Evolutionary conservation across 768 basidiomycete species (phyloP), one percentile per base, ranked within the genome.

Genomic region (Lyophyllum semitale): DNA sequence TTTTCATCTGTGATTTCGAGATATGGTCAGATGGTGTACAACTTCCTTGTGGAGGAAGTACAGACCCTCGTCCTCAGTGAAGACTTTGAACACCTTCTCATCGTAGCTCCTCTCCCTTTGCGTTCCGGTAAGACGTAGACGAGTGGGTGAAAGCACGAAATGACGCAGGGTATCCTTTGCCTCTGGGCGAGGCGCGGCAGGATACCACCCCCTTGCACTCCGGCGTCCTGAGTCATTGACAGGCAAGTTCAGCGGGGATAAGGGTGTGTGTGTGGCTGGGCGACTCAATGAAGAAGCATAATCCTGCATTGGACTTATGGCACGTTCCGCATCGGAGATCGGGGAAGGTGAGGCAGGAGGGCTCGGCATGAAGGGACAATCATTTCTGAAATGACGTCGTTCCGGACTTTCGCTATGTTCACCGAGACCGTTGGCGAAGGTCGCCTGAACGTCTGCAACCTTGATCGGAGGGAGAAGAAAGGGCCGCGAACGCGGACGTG

Each of bases 121-220:
- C 13, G 33, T 15, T 35, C 33, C 15, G 8, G 33, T 35, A 35
- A 13, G 33, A 13, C 33, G 38, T 2, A 22, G 18, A 8, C 27
- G 48, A 13, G 37, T 47, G 8, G 33, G 44, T 4, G 27, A 46
- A n/a, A 51, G 49, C 25, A 52, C 40, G 42, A 18, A 44, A 15
- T 41, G 51, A 25, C 44, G 51, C 4, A 52, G 51, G 22, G 5
- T 52, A n/a, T 42, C 27, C 22, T 15, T 30, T 20, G 29, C 47
- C 18, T 44, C 40, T 5, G 51, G 51, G 18, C 41, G 40, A 3
- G 51, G 41, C 17, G 40, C 44, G 6, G 41, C 32, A 23, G 40
- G n/a, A 20, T 52, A 35, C 40, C 51, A 52, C 7, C 51, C 51
- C 22, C 41, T 20, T 17, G 51, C 51, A 30, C 51, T 52, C 22